These are phyloP conservation scores for Iris macrosiphon DNA, from an alignment of 106 monocot genomes.

Conservation along the genomic window DNA sequence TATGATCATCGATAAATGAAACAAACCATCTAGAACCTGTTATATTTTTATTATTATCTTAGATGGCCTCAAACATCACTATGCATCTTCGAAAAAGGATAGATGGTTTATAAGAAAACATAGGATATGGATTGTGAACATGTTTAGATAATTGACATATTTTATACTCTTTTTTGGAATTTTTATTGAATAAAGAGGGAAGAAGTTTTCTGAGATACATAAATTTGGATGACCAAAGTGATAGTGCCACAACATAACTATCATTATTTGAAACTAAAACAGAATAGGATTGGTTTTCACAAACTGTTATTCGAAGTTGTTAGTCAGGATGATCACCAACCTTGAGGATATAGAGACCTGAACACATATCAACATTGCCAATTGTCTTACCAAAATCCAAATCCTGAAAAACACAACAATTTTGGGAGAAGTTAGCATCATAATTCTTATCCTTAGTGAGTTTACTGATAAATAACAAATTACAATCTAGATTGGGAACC, in stretches of 20 bases:
- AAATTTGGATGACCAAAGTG: no score
- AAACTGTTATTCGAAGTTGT: neutral
- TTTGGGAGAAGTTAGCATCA: neutral
- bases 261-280: no score
- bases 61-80: neutral
- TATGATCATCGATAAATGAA: constrained; percentile 2
- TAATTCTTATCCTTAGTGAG: neutral
- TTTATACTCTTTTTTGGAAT: no score
- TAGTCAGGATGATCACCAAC: neutral
- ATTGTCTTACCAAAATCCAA: no score
- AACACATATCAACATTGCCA: neutral
- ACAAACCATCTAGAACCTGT: constrained; percentile 6
- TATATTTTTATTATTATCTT: constrained; percentile 1
- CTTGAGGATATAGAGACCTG: neutral
- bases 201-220: no score
- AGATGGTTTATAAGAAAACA: no score
- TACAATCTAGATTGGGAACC: neutral
- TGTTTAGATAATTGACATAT: no score
- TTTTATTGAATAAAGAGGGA: no score
- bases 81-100: neutral
- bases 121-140: no score
- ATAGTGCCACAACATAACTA: no score
- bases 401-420: neutral
- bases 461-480: neutral
- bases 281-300: no score